A percentile compares a stretch with the other conserved stretches of the same genome.
Evolutionary conservation across 345 rosid species (phyloP).

Genomic region (Cardiospermum halicacabum): DNA sequence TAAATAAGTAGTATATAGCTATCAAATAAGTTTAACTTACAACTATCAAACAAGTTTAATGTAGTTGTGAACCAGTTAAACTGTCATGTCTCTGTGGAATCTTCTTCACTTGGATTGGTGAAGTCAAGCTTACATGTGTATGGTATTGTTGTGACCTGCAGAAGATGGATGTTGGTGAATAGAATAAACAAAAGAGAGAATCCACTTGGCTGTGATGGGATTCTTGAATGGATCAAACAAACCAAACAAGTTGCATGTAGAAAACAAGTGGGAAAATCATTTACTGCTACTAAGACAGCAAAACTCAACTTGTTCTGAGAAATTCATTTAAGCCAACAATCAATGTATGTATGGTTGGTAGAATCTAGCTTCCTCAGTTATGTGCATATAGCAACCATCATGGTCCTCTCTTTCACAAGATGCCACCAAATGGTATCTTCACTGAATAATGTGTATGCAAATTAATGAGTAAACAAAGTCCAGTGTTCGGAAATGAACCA

Average conservation of each 20-base stretch:
- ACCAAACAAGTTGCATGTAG: not conserved
- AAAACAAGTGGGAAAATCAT: not conserved
- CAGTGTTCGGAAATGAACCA: not conserved
- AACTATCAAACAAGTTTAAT: not conserved
- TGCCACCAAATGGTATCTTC: constrained; percentile 49
- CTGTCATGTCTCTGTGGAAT: not conserved
- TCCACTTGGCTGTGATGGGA: not conserved
- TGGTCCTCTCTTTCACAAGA: constrained; percentile 96
- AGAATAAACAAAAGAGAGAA: too few relatives aligned
- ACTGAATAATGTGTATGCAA: not conserved
- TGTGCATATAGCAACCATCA: constrained; percentile 96
- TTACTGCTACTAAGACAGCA: not conserved
- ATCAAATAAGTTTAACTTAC: too few relatives aligned
- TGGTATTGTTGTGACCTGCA: not conserved
- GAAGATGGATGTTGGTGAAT: too few relatives aligned
- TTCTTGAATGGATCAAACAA: constrained; percentile 4
- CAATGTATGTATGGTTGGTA: too few relatives aligned
- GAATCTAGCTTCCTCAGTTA: constrained; percentile 73
- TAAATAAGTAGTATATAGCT: too few relatives aligned
- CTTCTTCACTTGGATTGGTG: not conserved
- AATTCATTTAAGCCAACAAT: constrained; percentile 9
- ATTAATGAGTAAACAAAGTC: not conserved
- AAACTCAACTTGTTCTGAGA: constrained; percentile 10
- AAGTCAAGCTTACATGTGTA: not conserved
- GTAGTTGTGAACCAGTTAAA: not conserved